A percentile compares a stretch with the other conserved stretches of the same genome.
Evolutionary conservation across 768 basidiomycete genomes (phyloP).

Genomic region (Pulveroboletus sp.): DNA sequence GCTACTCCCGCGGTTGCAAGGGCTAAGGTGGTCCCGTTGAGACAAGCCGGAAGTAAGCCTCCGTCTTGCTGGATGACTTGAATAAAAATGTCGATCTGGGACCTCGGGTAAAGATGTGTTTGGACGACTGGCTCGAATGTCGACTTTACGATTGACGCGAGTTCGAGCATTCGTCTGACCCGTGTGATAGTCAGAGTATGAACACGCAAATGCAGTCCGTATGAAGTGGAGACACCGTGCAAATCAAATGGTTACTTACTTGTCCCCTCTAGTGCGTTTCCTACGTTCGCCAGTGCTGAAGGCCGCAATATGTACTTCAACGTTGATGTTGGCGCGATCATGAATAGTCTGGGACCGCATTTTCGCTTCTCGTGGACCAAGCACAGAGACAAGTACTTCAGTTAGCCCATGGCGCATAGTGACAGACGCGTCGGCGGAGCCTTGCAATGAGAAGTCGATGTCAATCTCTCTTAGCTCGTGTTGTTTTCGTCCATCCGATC

Average conservation of each 20-base stretch:
- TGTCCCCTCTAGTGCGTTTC: constrained; percentile 77
- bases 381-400: constrained; percentile 80
- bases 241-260: constrained; percentile 47
- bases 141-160: constrained; percentile 81
- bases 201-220: too few relatives aligned
- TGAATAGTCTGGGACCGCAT: constrained; percentile 75
- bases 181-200: constrained; percentile 3
- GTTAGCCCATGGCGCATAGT: constrained; percentile 86
- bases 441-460: constrained; percentile 72
- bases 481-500: constrained; percentile 90
- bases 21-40: constrained; percentile 93
- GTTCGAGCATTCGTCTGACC: constrained; percentile 76
- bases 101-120: constrained; percentile 86
- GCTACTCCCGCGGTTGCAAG: constrained; percentile 89
- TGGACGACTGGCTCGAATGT: constrained; percentile 97
- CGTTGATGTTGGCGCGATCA: constrained; percentile 84
- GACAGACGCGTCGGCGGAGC: constrained; percentile 81
- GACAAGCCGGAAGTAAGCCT: constrained; percentile 81
- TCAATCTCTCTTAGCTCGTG: constrained; percentile 81
- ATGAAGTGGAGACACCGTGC: neutral
- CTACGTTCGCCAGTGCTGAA: constrained; percentile 83
- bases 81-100: constrained; percentile 90
- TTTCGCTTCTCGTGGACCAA: constrained; percentile 88
- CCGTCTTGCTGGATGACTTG: constrained; percentile 95
- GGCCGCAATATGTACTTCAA: constrained; percentile 81